Base-by-base conservation (phyloP, 192 early-diverging fungal species). In the Podila verticillata region DNA sequence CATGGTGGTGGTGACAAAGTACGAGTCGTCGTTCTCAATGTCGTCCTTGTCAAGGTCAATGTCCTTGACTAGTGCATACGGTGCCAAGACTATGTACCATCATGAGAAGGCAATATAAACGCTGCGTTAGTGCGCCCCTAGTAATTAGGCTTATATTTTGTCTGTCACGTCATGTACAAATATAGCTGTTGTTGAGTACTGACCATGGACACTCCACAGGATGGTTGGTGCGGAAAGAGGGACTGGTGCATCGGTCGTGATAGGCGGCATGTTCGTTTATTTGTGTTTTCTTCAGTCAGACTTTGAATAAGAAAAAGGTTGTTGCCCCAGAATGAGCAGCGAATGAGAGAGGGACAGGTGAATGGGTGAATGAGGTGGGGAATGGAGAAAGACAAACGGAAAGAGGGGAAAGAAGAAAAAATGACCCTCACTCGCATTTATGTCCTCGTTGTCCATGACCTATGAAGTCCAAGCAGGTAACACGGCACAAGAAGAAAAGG, bases 201-300 rank as follows among this genome's bases (percentile, higher is more conserved):
- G n/a, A 77, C 75, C 68, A 47, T 78, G 68, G 28, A 78, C 64
- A 35, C 75, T 78, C 75, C 68, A 78, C 32, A 66, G 24, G 47
- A 66, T 4, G 28, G 30, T 54, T 19, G 68, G 60, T 34, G 12
- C 48, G 24, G 26, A 12, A 24, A 34, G 51, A 35, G 22, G 35
- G n/a, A 6, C n/a, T 47, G 26, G 47, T 8, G 48, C 24, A 22
- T 29, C 19, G 5, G 19, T 17, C 5, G 48, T 65, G 49, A 20
- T 48, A 13, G 22, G 49, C n/a, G 22, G 24, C 28, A 34, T 57
- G n/a, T n/a, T n/a, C n/a, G n/a, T n/a, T n/a, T n/a, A n/a, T n/a
- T n/a, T n/a, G n/a, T n/a, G n/a, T 59, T 28, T 39, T 59, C 31
- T 67, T 67, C 13, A 13, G 22, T 24, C 26, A 31, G 7, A 4